phyloP scores from a whole-genome alignment of 1,284 basidiomycete species.

The Apiotrichum laibachii region DNA sequence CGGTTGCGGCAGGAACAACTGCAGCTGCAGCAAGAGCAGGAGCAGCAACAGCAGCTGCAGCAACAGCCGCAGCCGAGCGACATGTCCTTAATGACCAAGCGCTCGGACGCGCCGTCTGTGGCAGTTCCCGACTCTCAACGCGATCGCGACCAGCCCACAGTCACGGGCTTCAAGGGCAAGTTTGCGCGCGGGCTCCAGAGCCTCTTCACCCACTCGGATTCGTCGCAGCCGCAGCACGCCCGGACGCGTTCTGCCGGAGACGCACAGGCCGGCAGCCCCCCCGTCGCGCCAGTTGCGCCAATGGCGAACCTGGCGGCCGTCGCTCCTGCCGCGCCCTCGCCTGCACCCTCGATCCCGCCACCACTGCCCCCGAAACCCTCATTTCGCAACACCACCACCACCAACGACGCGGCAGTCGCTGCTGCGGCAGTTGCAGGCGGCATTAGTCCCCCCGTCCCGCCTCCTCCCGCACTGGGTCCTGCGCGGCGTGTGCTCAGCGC shows the following conservation, averaged over 20 bases:
- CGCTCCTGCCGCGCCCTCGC: background rate
- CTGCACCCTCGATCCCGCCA: background rate
- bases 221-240: background rate
- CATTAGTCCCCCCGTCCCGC: background rate
- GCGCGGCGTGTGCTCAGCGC: no score
- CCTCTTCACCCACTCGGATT: background rate
- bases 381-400: background rate
- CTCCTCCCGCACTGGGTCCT: background rate
- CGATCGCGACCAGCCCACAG: no score
- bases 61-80: background rate
- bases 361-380: conserved; percentile 4
- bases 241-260: background rate
- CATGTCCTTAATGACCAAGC: no score
- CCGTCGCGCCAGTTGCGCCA: background rate
- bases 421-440: background rate
- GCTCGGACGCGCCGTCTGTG: no score
- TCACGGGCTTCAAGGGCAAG: background rate
- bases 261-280: background rate
- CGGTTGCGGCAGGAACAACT: background rate
- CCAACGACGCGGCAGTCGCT: background rate
- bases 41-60: background rate
- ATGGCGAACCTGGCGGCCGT: background rate
- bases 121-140: no score
- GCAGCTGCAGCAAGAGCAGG: background rate
- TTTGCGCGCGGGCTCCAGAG: background rate